Evolutionary conservation across 2,329 filamentous ascomycete genomes (phyloP), one percentile per base, ranked within the genome.

Genomic region (Exophiala viscosa): DNA sequence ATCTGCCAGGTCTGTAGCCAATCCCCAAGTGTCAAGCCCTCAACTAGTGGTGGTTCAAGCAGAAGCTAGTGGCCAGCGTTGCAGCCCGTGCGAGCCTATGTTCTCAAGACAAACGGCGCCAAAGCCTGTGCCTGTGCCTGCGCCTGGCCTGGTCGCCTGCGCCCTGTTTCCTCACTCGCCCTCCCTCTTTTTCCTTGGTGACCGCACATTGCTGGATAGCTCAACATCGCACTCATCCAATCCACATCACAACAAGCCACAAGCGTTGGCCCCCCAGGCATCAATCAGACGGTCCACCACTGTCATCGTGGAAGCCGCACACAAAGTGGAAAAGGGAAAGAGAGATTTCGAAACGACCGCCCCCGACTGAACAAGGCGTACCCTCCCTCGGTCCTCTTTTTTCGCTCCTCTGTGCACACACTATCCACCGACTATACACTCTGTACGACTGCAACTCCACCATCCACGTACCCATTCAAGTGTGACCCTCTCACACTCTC

Each of bases 41-140:
- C 23, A 7, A 28, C 23, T 28, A 28, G 23, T 28, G 23, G 23
- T 28, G 23, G 23, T 28, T 28, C 5, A 28, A 28, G 23, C 23
- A 28, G 23, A 42, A 23, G 40, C 40, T 42, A 42, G 40, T 42
- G 40, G 3, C 5, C 40, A 42, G 20, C 40, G 40, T 42, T 42
- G 40, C 40, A 42, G 40, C 40, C 40, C 40, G 40, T 42, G 40
- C 40, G 40, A 42, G 40, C 40, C 40, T 42, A 23, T 28, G 23
- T 28, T 28, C 23, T 5, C 23, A 28, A 4, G 23, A 28, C 7
- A 31, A 42, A 42, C 17, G n/a, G 40, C 40, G 40, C 40, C 40
- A 42, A 31, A 42, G 40, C 40, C 40, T 49, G 51, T 48, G 41
- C 35, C 36, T 52, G 42, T 32, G 46, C 42, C 31, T 35, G 48